Conservation (phyloP, 768 basidiomycete genomes). For the Tulasnella sp. region DNA sequence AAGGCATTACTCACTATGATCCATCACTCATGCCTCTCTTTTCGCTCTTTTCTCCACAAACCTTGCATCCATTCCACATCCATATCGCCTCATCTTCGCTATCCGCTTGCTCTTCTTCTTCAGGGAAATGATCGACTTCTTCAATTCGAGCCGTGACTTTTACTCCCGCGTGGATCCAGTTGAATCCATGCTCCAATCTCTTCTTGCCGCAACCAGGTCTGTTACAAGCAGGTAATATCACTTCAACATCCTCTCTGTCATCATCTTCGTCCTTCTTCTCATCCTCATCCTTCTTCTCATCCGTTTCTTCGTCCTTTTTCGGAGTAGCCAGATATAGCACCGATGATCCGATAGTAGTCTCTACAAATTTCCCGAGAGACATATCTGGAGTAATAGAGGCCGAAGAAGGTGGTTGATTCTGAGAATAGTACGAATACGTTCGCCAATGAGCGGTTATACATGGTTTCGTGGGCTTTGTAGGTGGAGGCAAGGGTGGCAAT, state of each 20-base stretch:
- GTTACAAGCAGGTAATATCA: no score
- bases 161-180: conserved; percentile 30
- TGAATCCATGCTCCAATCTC: conserved; percentile 34
- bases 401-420: no score
- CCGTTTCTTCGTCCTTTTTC: conserved; percentile 9
- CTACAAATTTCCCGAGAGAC: conserved; percentile 35
- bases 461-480: conserved; percentile 16
- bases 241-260: conserved; percentile 14
- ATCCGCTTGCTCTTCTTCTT: background rate
- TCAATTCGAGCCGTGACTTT: conserved; percentile 25
- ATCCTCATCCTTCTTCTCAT: conserved; percentile 9
- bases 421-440: conserved; percentile 40
- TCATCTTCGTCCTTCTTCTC: background rate
- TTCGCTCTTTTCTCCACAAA: conserved; percentile 32
- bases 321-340: conserved; percentile 19
- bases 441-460: conserved; percentile 40
- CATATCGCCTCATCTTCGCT: conserved; percentile 23
- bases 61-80: conserved; percentile 39
- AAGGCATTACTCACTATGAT: conserved; percentile 36
- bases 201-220: conserved; percentile 21
- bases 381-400: conserved; percentile 23
- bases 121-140: conserved; percentile 12
- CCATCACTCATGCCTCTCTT: conserved; percentile 34
- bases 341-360: conserved; percentile 22
- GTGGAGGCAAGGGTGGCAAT: conserved; percentile 17